Evolutionary conservation across 768 basidiomycete species (phyloP), one percentile per base, ranked within the genome.

Genomic region (Dioszegia crocea): DNA sequence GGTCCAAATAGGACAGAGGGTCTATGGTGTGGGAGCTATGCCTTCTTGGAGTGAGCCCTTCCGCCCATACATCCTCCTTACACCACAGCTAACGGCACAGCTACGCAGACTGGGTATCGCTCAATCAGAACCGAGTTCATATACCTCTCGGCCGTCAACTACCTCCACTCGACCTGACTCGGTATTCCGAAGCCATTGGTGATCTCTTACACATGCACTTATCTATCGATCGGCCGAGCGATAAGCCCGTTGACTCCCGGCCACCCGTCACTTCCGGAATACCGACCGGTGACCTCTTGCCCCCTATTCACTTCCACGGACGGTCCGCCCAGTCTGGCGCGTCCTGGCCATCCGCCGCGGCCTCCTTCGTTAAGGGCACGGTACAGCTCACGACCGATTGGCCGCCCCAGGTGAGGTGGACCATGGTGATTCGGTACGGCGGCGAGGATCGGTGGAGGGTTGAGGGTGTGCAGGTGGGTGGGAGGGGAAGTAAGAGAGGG

Each of bases 391-490:
- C 73, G 27, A 57, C 68, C 33, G 75, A 76, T 44, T 39, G 66
- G 45, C 71, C 68, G 38, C 74, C 74, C 14, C 67, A 74, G 48
- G 71, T 76, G 16, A 66, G 71, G 46, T 74, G 71, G 70, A 76
- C 75, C 14, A 51, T 72, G 59, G 63, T 76, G 0, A 70, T 76
- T 23, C 26, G 70, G 27, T 75, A 75, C 48, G 65, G 68, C n/a
- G 71, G 68, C 9, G 61, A 71, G 41, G 75, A 76, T 61, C 27
- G 73, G 23, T 76, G 75, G 75, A 60, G 65, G 39, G 52, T 74
- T 10, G 72, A 74, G 45, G 64, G 71, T 14, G 70, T 74, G 0
- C 75, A 76, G 51, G 52, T 73, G 8, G 75, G 75, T 11, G 75
- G 75, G 2, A 55, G 71, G 17, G 71, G 73, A 0, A 60, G 61